Evolutionary conservation across 345 rosid species (phyloP).

Genomic region (Odontarrhena argentea): DNA sequence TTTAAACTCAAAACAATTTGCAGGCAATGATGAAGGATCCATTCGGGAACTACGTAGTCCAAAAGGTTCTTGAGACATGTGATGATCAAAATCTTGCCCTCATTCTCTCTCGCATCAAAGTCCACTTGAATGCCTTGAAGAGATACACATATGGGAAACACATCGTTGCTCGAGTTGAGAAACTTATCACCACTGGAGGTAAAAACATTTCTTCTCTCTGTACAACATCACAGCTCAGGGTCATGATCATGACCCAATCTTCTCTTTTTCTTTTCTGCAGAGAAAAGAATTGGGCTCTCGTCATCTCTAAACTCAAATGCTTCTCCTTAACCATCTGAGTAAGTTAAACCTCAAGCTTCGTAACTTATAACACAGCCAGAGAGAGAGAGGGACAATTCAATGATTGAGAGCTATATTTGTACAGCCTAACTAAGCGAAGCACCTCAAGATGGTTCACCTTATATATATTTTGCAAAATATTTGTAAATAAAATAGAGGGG

Average conservation of each 20-base stretch:
- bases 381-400: conserved; percentile 33
- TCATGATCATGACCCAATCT: conserved; percentile 11
- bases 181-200: conserved; percentile 95
- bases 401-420: conserved; percentile 38
- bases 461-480: conserved; percentile 38
- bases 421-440: conserved; percentile 40
- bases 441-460: conserved; percentile 29
- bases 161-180: conserved; percentile 94
- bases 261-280: conserved; percentile 50
- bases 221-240: conserved; percentile 3
- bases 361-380: conserved; percentile 26
- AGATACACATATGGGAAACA: conserved; percentile 94
- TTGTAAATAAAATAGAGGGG: conserved; percentile 42
- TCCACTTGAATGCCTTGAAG: conserved; percentile 85
- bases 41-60: conserved; percentile 95
- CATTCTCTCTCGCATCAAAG: conserved; percentile 86
- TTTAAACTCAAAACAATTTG: conserved; percentile 14
- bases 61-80: conserved; percentile 94
- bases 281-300: conserved; percentile 75
- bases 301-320: conserved; percentile 42
- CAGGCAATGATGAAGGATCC: conserved; percentile 99
- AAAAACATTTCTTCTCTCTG: conserved; percentile 26
- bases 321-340: conserved; percentile 31
- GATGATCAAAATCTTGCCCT: conserved; percentile 75
- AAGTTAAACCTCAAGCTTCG: conserved; percentile 32